Evolutionary conservation across 805 yeast genomes (phyloP), one percentile per base, ranked within the genome.

Genomic region (Debaryomyces castellii): DNA sequence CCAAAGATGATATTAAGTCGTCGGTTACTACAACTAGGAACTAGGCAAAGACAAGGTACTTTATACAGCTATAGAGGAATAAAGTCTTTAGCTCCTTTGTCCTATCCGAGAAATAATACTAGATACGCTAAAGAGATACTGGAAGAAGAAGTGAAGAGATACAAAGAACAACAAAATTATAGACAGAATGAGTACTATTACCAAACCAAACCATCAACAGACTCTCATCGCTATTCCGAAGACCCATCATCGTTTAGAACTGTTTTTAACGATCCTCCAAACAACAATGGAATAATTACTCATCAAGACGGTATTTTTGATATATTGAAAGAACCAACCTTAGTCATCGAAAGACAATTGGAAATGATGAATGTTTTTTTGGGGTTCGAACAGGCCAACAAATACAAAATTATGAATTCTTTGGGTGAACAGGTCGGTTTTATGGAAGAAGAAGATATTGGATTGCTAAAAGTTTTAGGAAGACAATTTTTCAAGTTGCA

Each of bases 371-470:
- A 89, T 59, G 73, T 94, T 14, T 77, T 90, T 43, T 59, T 91
- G 10, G 97, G 97, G 1, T 89, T 87, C 56, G 98, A 92, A 62
- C 98, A 94, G 67, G 89, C 94, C 1, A 92, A 91, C 61, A 71
- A 76, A 51, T 92, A 92, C 60, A 76, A 73, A 10, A 77, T 94
- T 37, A 76, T 84, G 81, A 86, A 89, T 62, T 76, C 86, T 0
- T 54, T 71, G 51, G 98, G 98, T 1, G 73, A 80, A 43, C 82
- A 80, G 42, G 58, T 94, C 6, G 99, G 97, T 0, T 83, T 74
- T 61, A 81, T 92, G 82, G 74, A 80, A 47, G 99, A 94, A 60
- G 80, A 87, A 54, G 96, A 89, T 55, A 69, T 81, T 42, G 88
- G 92, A 2, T 58, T 87, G 22, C 53, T 77, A 40, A 83, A 85